Percentiles rank a stretch among this genome's conserved stretches.
Conservation (phyloP, 2,329 filamentous ascomycete genomes). For the Clarireedia monteithiana region DNA sequence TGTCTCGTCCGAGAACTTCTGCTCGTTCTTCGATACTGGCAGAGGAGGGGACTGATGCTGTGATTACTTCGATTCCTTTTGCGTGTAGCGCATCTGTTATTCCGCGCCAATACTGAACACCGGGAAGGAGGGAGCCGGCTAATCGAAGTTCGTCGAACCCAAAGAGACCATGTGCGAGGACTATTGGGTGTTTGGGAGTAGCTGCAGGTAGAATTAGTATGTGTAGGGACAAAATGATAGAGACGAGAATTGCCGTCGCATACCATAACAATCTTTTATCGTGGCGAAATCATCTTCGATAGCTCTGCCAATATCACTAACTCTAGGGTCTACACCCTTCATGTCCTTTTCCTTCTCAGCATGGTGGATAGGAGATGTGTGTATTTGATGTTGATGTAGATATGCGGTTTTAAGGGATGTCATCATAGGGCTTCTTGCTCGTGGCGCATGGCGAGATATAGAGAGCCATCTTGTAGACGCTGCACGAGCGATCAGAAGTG, state of each 20-base stretch:
- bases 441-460: slow-evolving; percentile 15
- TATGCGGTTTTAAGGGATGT: background rate
- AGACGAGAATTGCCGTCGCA: background rate
- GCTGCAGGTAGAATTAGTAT: slow-evolving; percentile 20
- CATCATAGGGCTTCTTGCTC: slow-evolving; percentile 9
- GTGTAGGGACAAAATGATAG: background rate
- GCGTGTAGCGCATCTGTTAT: slow-evolving; percentile 50
- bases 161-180: slow-evolving; percentile 57
- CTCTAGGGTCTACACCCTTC: slow-evolving; percentile 36
- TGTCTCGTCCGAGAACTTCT: slow-evolving; percentile 46
- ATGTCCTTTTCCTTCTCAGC: slow-evolving; percentile 8
- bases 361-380: background rate
- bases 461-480: slow-evolving; percentile 20
- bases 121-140: slow-evolving; percentile 40
- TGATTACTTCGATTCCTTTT: slow-evolving; percentile 48
- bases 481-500: slow-evolving; percentile 22
- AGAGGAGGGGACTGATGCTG: slow-evolving; percentile 53
- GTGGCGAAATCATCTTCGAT: slow-evolving; percentile 56
- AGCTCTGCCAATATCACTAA: slow-evolving; percentile 39
- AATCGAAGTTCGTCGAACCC: slow-evolving; percentile 53
- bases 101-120: slow-evolving; percentile 57
- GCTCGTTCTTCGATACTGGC: slow-evolving; percentile 54
- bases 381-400: slow-evolving; percentile 2
- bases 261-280: slow-evolving; percentile 50
- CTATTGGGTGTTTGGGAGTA: slow-evolving; percentile 52